Conservation (phyloP, 257 asterid genomes). For the Nemophila menziesii region DNA sequence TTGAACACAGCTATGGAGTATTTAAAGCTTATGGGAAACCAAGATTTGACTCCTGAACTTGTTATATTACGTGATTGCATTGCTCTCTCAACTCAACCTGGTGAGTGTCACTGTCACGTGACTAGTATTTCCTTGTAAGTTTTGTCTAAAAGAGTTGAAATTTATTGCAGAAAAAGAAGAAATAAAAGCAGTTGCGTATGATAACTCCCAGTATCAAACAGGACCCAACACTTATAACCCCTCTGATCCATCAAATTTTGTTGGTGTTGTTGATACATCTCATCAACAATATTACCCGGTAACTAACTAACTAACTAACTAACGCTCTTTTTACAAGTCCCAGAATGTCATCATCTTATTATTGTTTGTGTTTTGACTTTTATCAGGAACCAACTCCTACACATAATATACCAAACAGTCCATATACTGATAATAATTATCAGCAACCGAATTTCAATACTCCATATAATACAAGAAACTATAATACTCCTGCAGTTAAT, state of each 20-base stretch:
- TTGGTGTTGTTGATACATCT: conserved; percentile 35
- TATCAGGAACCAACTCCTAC: conserved; percentile 43
- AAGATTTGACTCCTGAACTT: conserved; percentile 83
- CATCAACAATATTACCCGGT: conserved; percentile 62
- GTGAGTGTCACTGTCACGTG: conserved; percentile 8
- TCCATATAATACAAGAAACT: conserved; percentile 32
- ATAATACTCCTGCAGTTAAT: conserved; percentile 34
- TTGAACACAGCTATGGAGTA: conserved; percentile 84
- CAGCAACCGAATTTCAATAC: conserved; percentile 33
- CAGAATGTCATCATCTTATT: neutral
- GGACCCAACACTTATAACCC: conserved; percentile 33
- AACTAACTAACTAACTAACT: no score
- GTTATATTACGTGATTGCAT: conserved; percentile 75
- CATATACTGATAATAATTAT: conserved; percentile 53
- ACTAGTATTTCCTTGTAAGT: neutral
- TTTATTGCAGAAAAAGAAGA: conserved; percentile 49
- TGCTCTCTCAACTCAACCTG: conserved; percentile 66
- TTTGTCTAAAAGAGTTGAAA: neutral
- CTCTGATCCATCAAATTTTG: conserved; percentile 42
- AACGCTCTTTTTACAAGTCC: neutral
- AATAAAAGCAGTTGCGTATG: conserved; percentile 33
- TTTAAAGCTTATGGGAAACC: conserved; percentile 79
- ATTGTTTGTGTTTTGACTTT: conserved; percentile 1
- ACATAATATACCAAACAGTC: conserved; percentile 43
- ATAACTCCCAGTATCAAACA: conserved; percentile 29